Base-by-base conservation (phyloP, 1,284 basidiomycete genomes). In the Sphaerobolus stellatus region DNA sequence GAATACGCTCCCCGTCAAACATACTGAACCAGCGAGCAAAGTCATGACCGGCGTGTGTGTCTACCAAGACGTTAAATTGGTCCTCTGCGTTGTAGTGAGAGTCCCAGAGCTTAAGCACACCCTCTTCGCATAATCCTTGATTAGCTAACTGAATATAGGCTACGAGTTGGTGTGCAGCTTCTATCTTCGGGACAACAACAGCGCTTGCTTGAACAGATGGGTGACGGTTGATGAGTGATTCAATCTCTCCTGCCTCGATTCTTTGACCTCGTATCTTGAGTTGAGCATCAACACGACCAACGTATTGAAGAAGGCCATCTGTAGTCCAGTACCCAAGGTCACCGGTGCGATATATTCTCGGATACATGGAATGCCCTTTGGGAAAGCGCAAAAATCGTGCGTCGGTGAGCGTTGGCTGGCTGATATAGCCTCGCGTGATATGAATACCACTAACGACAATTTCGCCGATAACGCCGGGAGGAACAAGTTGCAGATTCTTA, bases 221-320 rank as follows among this genome's bases (percentile, higher is more conserved):
- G 33, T 34, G 33, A 11, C 33, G 33, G 33, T 38, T 38, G 16
- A 70, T 62, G 1, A 62, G 61, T 36, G 66, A 61, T 59, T 69
- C 68, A 18, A 69, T 62, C 52, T 69, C 67, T 5, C 65, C 59
- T 5, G 68, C 59, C 43, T 69, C 68, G 20, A 69, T 61, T 22
- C 66, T 61, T 41, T 66, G 67, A 14, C 68, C 67, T 5, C 66
- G 67, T 53, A 69, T 62, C 58, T 69, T 69, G 58, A 68, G 61
- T 36, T 68, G 67, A 46, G 62, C 58, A 57, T 70, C 67, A 18
- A 60, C 59, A 33, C 66, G 65, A 33, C 67, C 68, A 34, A 61
- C 66, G 44, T 68, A 69, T 45, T 68, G 62, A 16, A 70, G 57
- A 20, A 64, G 58, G 20, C 68, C 67, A 43, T 68, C 66, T 0